A percentile compares a stretch with the other conserved stretches of the same genome.
Evolutionary conservation across 2,329 filamentous ascomycete species (phyloP).

Genomic region (Monosporascus sp.): DNA sequence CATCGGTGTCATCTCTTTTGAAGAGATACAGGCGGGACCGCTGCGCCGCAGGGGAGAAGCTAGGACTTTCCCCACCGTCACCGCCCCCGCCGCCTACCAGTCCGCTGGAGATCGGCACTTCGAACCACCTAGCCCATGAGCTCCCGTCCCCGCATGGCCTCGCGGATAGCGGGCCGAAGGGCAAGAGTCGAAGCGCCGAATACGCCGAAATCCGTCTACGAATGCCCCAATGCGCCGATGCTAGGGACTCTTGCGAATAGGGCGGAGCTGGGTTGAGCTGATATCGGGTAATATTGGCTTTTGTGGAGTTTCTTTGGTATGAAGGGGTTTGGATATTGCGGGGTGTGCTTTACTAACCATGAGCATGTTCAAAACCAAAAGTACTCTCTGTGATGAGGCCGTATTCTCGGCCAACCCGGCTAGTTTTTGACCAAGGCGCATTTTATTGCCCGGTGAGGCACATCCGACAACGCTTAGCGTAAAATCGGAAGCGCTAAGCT

Average conservation of each 20-base stretch:
- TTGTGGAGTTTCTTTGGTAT: too few species aligned
- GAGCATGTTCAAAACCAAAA: too few species aligned
- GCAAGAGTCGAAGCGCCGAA: slow-evolving; percentile 5
- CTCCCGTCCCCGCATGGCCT: background rate
- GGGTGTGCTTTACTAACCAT: too few species aligned
- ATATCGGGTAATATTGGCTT: background rate
- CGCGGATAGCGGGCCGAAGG: background rate
- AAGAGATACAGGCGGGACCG: slow-evolving; percentile 2
- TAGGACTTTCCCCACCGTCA: background rate
- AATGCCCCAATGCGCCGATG: slow-evolving; percentile 8
- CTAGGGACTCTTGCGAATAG: slow-evolving; percentile 8
- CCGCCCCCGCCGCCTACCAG: slow-evolving; percentile 3
- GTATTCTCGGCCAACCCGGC: too few species aligned
- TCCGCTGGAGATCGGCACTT: slow-evolving; percentile 6
- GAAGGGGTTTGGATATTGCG: too few species aligned
- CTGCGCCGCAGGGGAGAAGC: background rate
- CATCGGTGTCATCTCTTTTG: slow-evolving; percentile 6
- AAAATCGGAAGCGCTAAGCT: too few species aligned
- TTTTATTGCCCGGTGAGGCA: too few species aligned
- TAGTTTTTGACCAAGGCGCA: too few species aligned
- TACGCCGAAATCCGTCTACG: slow-evolving; percentile 3
- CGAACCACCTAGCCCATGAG: background rate
- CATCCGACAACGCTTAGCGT: too few species aligned
- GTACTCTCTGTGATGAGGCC: too few species aligned
- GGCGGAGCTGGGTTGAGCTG: slow-evolving; percentile 7